phyloP scores from a whole-genome alignment of 2,329 filamentous ascomycete genomes.

The Aaosphaeria pasadenensis region DNA sequence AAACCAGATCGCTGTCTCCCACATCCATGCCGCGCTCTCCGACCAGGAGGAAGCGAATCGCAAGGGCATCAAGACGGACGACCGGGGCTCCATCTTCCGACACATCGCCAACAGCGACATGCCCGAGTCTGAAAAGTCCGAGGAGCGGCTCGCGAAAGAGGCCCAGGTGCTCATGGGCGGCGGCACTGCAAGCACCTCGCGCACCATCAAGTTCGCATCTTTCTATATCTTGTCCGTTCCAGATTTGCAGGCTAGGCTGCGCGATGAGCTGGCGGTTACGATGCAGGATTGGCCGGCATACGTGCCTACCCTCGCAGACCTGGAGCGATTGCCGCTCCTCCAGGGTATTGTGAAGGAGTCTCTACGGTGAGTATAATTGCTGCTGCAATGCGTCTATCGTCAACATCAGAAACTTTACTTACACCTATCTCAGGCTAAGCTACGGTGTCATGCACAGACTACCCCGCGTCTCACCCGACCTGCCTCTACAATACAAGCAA shows the following conservation, averaged over 20 bases:
- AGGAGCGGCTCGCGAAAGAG: slow-evolving; percentile 18
- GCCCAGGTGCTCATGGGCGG: slow-evolving; percentile 15
- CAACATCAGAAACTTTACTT: no score
- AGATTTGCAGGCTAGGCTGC: slow-evolving; percentile 1
- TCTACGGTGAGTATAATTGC: slow-evolving; percentile 9
- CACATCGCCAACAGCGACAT: slow-evolving; percentile 21
- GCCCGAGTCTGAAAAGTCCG: slow-evolving; percentile 10
- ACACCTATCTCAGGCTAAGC: slow-evolving; percentile 6
- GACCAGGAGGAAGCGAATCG: background rate
- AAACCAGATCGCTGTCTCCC: background rate
- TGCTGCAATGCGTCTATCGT: no score
- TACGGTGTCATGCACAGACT: slow-evolving; percentile 17
- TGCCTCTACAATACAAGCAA: slow-evolving; percentile 5
- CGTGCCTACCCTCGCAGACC: slow-evolving; percentile 2
- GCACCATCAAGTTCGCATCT: slow-evolving; percentile 1
- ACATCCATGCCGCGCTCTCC: background rate
- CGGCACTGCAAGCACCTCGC: slow-evolving; percentile 7
- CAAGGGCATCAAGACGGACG: background rate
- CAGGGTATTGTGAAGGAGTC: slow-evolving; percentile 11
- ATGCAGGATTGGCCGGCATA: slow-evolving; percentile 7
- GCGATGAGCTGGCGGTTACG: slow-evolving; percentile 3
- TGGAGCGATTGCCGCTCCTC: slow-evolving; percentile 9
- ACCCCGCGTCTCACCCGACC: slow-evolving; percentile 12
- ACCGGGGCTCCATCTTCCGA: slow-evolving; percentile 23
- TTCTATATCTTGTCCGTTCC: slow-evolving; percentile 6